Conservation (phyloP, 2,329 filamentous ascomycete species). For the Xenoacremonium recifei region DNA sequence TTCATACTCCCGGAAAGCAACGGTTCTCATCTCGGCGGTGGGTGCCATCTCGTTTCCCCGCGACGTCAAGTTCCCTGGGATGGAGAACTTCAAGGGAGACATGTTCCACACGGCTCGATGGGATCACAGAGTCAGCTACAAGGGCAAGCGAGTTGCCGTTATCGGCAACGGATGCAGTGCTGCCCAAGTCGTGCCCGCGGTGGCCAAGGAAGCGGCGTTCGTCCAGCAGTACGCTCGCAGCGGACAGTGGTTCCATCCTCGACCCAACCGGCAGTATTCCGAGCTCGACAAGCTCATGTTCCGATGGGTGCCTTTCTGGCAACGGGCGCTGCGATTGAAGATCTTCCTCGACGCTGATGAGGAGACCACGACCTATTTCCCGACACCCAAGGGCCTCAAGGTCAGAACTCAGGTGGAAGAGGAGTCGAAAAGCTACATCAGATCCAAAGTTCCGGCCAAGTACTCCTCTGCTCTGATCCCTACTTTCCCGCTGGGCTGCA, state of each 20-base stretch:
- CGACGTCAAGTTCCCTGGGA: slow-evolving; percentile 26
- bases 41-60: slow-evolving; percentile 25
- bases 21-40: slow-evolving; percentile 27
- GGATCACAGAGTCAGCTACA: slow-evolving; percentile 26
- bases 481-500: slow-evolving; percentile 25
- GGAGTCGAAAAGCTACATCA: slow-evolving; percentile 12
- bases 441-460: slow-evolving; percentile 6
- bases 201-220: slow-evolving; percentile 22
- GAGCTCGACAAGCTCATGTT: slow-evolving; percentile 7
- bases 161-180: slow-evolving; percentile 38
- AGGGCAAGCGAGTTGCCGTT: slow-evolving; percentile 32
- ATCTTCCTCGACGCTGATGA: slow-evolving; percentile 12
- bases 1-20: slow-evolving; percentile 13
- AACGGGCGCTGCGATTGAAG: slow-evolving; percentile 6
- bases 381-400: slow-evolving; percentile 5
- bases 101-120: slow-evolving; percentile 35
- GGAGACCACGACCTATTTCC: slow-evolving; percentile 10
- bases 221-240: slow-evolving; percentile 17
- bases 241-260: slow-evolving; percentile 18
- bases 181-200: slow-evolving; percentile 34
- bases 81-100: slow-evolving; percentile 31
- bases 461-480: slow-evolving; percentile 7
- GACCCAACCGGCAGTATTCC: slow-evolving; percentile 7
- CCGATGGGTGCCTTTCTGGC: slow-evolving; percentile 5
- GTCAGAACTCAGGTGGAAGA: slow-evolving; percentile 6